Base-by-base conservation (phyloP, 2,329 filamentous ascomycete genomes). In the Sclerotiophoma versabilis region DNA sequence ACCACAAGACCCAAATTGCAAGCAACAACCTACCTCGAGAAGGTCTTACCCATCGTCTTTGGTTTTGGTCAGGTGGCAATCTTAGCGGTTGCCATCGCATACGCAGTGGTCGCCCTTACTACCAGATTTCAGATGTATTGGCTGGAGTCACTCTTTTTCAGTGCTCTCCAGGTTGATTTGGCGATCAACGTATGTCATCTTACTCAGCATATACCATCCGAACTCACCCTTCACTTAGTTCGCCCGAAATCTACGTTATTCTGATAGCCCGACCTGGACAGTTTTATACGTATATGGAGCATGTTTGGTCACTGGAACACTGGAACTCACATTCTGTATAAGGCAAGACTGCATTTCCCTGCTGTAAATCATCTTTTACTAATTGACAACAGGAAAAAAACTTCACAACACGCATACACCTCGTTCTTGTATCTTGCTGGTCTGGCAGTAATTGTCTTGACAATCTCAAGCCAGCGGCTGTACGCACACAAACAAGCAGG, bases 401-500 rank as follows among this genome's bases (percentile, higher is more conserved):
- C 17, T 19, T 32, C 27, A 33, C 41, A 33, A 10, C 41, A 30
- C 30, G 25, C 27, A 3, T 33, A 32, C 20, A 32, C 11, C 27
- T 44, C 30, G 6, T 44, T 44, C 27, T 44, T 44, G n/a, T 44
- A 44, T 14, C 27, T 44, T 33, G 17, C 41, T 15, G 20, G 26
- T 14, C 11, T 33, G 9, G 8, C 41, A 32, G 17, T 14, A 10
- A 26, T 44, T 32, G 26, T 27, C 33, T 44, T 27, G 27, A 44
- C 41, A 33, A 27, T 33, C 26, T 44, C 41, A 33, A 17, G 41
- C 15, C 30, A 33, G 10, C 12, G 19, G 11, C 34, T 37, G 11
- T 23, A 37, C 11, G 34, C 15, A 37, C 42, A 46, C 42, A 46
- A 46, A 27, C 12, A 12, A n/a, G 30, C 42, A 46, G 42, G 42